phyloP scores from a whole-genome alignment of 1,284 basidiomycete species.

The Acaromyces ingoldii region DNA sequence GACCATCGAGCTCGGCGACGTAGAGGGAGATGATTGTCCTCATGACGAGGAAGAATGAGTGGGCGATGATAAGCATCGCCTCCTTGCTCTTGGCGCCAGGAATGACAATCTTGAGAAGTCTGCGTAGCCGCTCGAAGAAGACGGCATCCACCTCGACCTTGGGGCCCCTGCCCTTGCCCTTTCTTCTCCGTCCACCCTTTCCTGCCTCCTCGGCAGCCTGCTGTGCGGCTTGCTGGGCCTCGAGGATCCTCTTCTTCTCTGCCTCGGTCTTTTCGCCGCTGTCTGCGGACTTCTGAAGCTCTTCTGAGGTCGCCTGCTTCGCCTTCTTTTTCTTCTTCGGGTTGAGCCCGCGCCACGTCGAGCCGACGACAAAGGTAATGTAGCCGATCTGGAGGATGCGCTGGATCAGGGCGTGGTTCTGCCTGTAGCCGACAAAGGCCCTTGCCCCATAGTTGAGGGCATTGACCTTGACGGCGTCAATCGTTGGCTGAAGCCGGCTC shows the following conservation, averaged over 20 bases:
- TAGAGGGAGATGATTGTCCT: slow-evolving; percentile 90
- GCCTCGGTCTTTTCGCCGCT: slow-evolving; percentile 9
- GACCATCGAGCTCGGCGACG: slow-evolving; percentile 87
- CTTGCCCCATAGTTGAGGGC: slow-evolving; percentile 29
- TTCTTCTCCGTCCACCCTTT: slow-evolving; percentile 21
- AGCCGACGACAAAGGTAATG: slow-evolving; percentile 30
- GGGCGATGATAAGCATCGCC: slow-evolving; percentile 76
- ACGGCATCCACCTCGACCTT: slow-evolving; percentile 71
- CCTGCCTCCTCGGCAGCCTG: slow-evolving; percentile 16
- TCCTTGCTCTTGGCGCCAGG: slow-evolving; percentile 79
- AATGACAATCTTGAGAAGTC: slow-evolving; percentile 77
- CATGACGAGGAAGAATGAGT: slow-evolving; percentile 79
- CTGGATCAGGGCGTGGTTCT: slow-evolving; percentile 41
- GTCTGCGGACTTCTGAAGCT: not conserved
- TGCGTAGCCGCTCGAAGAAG: slow-evolving; percentile 76
- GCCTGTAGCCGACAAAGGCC: slow-evolving; percentile 31
- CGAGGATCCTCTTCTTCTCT: too few relatives aligned
- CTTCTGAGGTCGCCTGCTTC: slow-evolving; percentile 5
- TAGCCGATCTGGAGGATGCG: slow-evolving; percentile 30
- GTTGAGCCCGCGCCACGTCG: slow-evolving; percentile 25
- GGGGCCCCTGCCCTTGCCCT: slow-evolving; percentile 25
- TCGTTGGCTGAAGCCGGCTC: slow-evolving; percentile 26
- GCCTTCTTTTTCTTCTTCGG: slow-evolving; percentile 30
- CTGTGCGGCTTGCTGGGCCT: slow-evolving; percentile 1
- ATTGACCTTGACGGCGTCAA: slow-evolving; percentile 36